Evolutionary conservation across 176 grass and related monocot species (phyloP), one percentile per base, ranked within the genome.

Genomic region (Thalia dealbata): DNA sequence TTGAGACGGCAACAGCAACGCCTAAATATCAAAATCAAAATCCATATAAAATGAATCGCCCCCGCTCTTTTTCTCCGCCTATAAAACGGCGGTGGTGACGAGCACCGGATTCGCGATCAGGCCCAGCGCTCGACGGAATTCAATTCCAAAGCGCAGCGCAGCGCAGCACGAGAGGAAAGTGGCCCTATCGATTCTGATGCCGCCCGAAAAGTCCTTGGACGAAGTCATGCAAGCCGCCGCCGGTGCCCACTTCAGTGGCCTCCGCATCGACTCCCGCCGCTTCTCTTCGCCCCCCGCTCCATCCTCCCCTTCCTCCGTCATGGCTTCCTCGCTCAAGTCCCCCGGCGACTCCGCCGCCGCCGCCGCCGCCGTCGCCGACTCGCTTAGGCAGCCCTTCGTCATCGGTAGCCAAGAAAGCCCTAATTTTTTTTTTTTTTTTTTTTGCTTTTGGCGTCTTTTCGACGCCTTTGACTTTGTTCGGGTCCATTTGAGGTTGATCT

Each of bases 361-460:
- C 73, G 29, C 43, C 32, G 62, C 30, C 15, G 78, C 67, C n/a
- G n/a, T n/a, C n/a, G 52, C 14, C 35, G 56, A 70, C n/a, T n/a
- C n/a, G n/a, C n/a, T n/a, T n/a, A n/a, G 80, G 73, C 90, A 93
- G 78, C 95, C 87, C 44, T 99, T 99, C 82, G 85, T 99, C 83
- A 99, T 99, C 11, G 95, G 95, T 97, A 84, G 14, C 0, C 28
- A 3, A 14, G 14, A 29, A 27, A 19, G 25, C 11, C 70, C 50
- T 15, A 10, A 19, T 32, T 27, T 29, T 11, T 18, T 1, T 10
- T 6, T 30, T 64, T 64, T 64, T 25, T 71, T 30, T 19, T 78
- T 46, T 16, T 14, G 14, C n/a, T 14, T 45, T 26, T n/a, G 10
- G 21, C 21, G 3, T 13, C 0, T 68, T 14, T 23, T n/a, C 38